Conservation (phyloP, 2,329 filamentous ascomycete genomes). For the Cyphellophora europaea region DNA sequence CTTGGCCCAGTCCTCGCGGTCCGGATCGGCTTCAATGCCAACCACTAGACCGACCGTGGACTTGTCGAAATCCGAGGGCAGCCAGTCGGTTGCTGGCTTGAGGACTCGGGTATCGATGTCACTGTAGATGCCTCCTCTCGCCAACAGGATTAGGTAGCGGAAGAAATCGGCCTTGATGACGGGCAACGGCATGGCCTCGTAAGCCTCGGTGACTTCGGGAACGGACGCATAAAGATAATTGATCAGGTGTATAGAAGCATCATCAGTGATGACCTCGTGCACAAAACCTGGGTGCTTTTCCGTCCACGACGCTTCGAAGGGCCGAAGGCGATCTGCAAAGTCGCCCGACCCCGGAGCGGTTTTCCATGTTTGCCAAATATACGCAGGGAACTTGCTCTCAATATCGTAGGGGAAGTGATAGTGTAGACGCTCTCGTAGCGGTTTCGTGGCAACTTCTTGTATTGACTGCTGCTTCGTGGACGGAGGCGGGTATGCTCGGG, state of each 20-base stretch:
- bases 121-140: constrained; percentile 73
- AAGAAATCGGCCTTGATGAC: constrained; percentile 75
- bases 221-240: constrained; percentile 77
- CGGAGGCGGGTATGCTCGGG: constrained; percentile 20
- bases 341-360: constrained; percentile 65
- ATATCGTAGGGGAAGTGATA: constrained; percentile 94
- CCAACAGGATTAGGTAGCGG: constrained; percentile 64
- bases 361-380: constrained; percentile 99
- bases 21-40: constrained; percentile 93
- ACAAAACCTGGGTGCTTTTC: constrained; percentile 81
- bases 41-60: constrained; percentile 76
- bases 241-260: constrained; percentile 71
- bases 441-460: constrained; percentile 61
- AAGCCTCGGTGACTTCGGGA: constrained; percentile 70
- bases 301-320: constrained; percentile 83
- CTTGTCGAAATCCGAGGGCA: constrained; percentile 67
- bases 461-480: constrained; percentile 53
- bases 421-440: constrained; percentile 68
- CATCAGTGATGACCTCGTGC: constrained; percentile 94
- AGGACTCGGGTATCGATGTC: constrained; percentile 88
- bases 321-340: constrained; percentile 66
- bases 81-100: constrained; percentile 76
- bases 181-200: constrained; percentile 60
- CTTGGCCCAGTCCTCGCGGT: constrained; percentile 81
- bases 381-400: constrained; percentile 81